A percentile compares a stretch with the other conserved stretches of the same genome.
Conservation (phyloP, 306 rosid species). For the Sesbania bispinosa region DNA sequence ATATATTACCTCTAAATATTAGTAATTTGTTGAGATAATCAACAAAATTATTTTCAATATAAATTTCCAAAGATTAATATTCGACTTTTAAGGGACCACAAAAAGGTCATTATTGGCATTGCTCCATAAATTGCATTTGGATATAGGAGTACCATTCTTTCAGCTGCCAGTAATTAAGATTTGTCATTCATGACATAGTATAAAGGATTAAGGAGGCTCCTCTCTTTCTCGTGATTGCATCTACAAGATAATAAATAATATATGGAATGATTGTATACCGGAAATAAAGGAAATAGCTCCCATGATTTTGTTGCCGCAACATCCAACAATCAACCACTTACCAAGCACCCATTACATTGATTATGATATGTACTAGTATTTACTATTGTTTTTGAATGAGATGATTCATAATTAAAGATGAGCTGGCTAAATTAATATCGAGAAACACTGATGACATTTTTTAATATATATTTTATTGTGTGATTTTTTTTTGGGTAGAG, state of each 20-base stretch:
- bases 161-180: neutral
- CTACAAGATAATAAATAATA: neutral
- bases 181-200: neutral
- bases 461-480: too few relatives aligned
- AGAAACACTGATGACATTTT: too few relatives aligned
- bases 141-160: neutral
- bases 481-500: too few relatives aligned
- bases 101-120: neutral
- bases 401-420: too few relatives aligned
- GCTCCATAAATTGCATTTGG: conserved; percentile 12
- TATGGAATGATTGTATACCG: conserved; percentile 5
- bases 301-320: conserved; percentile 36
- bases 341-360: neutral
- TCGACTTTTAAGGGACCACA: neutral
- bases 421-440: too few relatives aligned
- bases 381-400: neutral
- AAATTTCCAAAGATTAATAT: neutral
- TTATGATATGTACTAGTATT: neutral
- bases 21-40: neutral
- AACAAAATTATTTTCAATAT: neutral
- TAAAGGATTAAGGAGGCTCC: neutral
- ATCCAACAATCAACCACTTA: conserved; percentile 27
- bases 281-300: neutral
- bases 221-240: neutral
- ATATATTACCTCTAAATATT: too few relatives aligned